A percentile compares a stretch with the other conserved stretches of the same genome.
These are phyloP conservation scores for Termitomyces sp. DNA, from an alignment of 768 basidiomycete genomes.

Conservation along the genomic window DNA sequence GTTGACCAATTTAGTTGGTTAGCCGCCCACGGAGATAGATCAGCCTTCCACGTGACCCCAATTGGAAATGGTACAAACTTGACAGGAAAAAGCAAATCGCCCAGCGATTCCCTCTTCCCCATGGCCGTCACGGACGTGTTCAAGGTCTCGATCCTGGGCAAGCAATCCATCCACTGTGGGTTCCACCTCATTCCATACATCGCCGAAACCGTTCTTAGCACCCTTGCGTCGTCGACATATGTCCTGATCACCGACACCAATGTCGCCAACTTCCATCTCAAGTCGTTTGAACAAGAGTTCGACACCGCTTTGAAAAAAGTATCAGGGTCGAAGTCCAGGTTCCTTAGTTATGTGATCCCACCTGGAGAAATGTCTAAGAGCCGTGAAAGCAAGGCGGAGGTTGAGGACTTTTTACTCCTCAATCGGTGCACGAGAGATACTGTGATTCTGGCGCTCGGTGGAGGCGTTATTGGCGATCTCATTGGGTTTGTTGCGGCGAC, in stretches of 20 bases:
- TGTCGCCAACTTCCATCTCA: slow-evolving; percentile 77
- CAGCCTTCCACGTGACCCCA: slow-evolving; percentile 5
- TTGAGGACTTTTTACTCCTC: slow-evolving; percentile 89
- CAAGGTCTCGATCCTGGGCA: slow-evolving; percentile 81
- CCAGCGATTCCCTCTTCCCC: neutral
- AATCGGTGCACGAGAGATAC: slow-evolving; percentile 91
- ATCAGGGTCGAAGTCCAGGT: slow-evolving; percentile 41
- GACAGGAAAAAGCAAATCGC: neutral
- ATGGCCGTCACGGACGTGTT: slow-evolving; percentile 52
- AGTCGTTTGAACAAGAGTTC: slow-evolving; percentile 65
- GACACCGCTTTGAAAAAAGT: slow-evolving; percentile 27
- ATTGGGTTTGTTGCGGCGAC: slow-evolving; percentile 97
- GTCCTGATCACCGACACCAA: slow-evolving; percentile 91
- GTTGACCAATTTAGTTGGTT: neutral
- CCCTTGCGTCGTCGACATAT: slow-evolving; percentile 78
- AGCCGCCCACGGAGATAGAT: slow-evolving; percentile 1
- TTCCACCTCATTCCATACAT: slow-evolving; percentile 92
- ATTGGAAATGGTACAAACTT: neutral
- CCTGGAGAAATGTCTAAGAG: slow-evolving; percentile 95
- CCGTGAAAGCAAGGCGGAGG: slow-evolving; percentile 83
- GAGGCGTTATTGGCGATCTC: slow-evolving; percentile 96
- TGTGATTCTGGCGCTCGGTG: slow-evolving; percentile 89
- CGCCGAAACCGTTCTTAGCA: slow-evolving; percentile 60
- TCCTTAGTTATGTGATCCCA: slow-evolving; percentile 71
- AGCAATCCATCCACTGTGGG: slow-evolving; percentile 87